These are phyloP conservation scores for Zymoseptoria pseudotritici DNA, from an alignment of 2,329 filamentous ascomycete species.

Conservation along the genomic window DNA sequence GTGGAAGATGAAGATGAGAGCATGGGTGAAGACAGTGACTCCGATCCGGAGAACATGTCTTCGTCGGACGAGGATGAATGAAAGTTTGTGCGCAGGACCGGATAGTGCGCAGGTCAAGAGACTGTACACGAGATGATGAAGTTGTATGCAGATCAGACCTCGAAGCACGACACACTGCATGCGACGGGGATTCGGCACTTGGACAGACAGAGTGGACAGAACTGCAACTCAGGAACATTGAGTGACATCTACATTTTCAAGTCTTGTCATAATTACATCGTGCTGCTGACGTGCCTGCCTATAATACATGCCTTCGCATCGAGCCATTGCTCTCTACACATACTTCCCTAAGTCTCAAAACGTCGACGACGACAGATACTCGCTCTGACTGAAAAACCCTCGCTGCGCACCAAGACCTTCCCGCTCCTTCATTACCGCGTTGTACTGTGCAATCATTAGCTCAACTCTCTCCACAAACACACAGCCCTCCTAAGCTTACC, in stretches of 20 bases:
- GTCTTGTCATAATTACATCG: neutral
- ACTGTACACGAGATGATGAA: no score
- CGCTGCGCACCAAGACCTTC: constrained; percentile 2
- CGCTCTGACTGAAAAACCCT: constrained; percentile 2
- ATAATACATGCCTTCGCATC: neutral
- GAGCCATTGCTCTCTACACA: neutral
- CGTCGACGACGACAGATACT: neutral
- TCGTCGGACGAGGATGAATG: neutral
- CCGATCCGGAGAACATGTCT: neutral
- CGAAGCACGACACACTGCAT: no score
- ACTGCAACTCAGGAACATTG: neutral
- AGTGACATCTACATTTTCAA: neutral
- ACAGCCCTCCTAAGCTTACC: constrained; percentile 14
- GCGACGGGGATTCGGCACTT: no score
- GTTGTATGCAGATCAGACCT: no score
- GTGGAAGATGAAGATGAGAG: neutral
- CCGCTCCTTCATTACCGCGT: constrained; percentile 14
- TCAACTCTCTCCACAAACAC: neutral
- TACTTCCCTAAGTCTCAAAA: neutral
- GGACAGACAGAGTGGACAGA: neutral
- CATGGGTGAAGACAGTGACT: neutral
- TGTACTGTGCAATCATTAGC: constrained; percentile 13
- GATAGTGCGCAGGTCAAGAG: neutral
- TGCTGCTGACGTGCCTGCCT: neutral
- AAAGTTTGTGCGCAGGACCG: neutral